Base-by-base conservation (phyloP, 345 rosid genomes). In the Syzygium grande region DNA sequence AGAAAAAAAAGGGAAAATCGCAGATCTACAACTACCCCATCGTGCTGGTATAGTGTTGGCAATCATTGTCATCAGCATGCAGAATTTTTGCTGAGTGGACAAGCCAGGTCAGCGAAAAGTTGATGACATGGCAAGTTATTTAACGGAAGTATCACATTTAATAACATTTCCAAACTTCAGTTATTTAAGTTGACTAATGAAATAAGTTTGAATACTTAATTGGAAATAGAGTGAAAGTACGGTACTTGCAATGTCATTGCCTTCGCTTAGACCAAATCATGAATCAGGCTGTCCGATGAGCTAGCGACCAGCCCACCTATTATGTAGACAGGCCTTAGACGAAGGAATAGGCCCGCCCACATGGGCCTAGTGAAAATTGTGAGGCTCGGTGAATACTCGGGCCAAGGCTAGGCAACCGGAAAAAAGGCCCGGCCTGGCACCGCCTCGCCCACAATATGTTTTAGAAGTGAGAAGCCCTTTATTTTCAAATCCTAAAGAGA, bases 241-340 rank as follows among this genome's bases (percentile, higher is more conserved):
- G 23, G 0, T 12, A 56, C 11, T 56, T 56, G 61, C 27, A 0
- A 56, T 56, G 61, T 9, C 61, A 23, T 56, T 56, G 25, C 13
- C 0, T 56, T 2, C 23, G 0, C 13, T 22, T 56, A 56, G 10
- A 0, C 11, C 0, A 0, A 13, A 9, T 56, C n/a, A 22, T 0
- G 1, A 12, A 56, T 56, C 13, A 5, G 23, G 0, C 10, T 2
- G 0, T 56, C 61, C n/a, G 25, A 56, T 56, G 13, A 4, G 10
- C n/a, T 41, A 9, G 2, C 43, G 43, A 41, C 25, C 0, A 0
- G 0, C n/a, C n/a, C 0, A 0, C 13, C 6, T 0, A 0, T 56
- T 56, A 41, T 41, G 43, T 41, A 41, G 43, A 5, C 43, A 41
- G 43, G 5, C 43, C 43, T 38, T 41, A 41, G 43, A 41, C 43